Evolutionary conservation across 31 red algal species (phyloP).

Genomic region (Asparagopsis taxiformis): DNA sequence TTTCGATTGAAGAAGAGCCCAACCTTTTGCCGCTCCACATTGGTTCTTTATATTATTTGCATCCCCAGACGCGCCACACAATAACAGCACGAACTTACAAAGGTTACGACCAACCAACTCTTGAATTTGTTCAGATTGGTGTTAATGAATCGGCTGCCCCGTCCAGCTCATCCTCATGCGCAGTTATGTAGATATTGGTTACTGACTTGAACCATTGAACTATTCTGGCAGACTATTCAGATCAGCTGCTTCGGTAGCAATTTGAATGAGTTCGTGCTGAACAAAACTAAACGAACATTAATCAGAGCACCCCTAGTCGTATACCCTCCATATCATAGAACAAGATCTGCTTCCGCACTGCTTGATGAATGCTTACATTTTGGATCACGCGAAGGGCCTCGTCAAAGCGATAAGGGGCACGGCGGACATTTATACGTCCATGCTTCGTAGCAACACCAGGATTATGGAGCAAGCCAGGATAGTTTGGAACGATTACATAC

Average conservation of each 20-base stretch:
- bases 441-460: constrained; percentile 20
- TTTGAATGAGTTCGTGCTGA: neutral
- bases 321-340: constrained; percentile 53
- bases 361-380: constrained; percentile 34
- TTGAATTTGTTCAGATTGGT: constrained; percentile 60
- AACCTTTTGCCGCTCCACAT: constrained; percentile 30
- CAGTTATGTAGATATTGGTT: constrained; percentile 9
- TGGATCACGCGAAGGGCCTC: constrained; percentile 53
- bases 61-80: constrained; percentile 32
- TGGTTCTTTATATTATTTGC: constrained; percentile 55
- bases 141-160: constrained; percentile 59
- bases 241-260: neutral
- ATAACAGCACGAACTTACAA: constrained; percentile 14
- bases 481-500: constrained; percentile 50
- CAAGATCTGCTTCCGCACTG: constrained; percentile 63
- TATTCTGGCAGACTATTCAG: neutral
- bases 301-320: constrained; percentile 23
- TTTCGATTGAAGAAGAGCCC: constrained; percentile 12
- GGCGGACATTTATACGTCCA: constrained; percentile 63
- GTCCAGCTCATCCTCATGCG: constrained; percentile 16
- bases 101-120: neutral
- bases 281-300: neutral
- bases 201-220: neutral
- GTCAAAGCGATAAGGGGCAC: constrained; percentile 67
- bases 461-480: constrained; percentile 45